Percentiles rank a stretch among this genome's conserved stretches.
Conservation (phyloP, 768 basidiomycete species). For the Psilocybe cyanescens region DNA sequence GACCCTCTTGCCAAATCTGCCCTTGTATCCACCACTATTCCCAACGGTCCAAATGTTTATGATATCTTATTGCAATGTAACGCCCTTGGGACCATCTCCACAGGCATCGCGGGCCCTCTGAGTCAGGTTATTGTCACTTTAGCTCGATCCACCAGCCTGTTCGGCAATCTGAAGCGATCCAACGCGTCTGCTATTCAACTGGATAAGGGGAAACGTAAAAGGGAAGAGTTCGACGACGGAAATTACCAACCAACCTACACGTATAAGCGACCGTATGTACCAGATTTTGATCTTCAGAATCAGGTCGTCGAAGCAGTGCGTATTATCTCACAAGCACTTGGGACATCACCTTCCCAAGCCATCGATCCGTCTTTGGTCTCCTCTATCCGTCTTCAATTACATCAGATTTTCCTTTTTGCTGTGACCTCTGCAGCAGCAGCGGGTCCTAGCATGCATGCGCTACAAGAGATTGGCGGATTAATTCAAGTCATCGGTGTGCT, state of each 20-base stretch:
- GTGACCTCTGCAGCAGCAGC: conserved; percentile 66
- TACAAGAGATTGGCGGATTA: conserved; percentile 81
- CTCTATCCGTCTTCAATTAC: conserved; percentile 73
- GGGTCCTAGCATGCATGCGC: conserved; percentile 54
- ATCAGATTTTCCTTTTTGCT: conserved; percentile 79
- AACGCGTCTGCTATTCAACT: conserved; percentile 64
- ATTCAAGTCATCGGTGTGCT: conserved; percentile 84
- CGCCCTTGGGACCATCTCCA: conserved; percentile 49
- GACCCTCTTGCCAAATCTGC: conserved; percentile 60
- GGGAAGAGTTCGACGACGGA: conserved; percentile 54
- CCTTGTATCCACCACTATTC: conserved; percentile 55
- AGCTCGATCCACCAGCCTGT: conserved; percentile 67
- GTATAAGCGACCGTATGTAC: conserved; percentile 50
- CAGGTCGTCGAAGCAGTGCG: conserved; percentile 67
- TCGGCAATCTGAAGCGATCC: conserved; percentile 66
- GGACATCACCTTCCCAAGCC: conserved; percentile 40
- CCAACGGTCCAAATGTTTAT: conserved; percentile 58
- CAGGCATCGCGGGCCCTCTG: conserved; percentile 56
- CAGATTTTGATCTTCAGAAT: conserved; percentile 50
- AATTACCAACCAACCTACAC: conserved; percentile 29
- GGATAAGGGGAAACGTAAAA: conserved; percentile 78
- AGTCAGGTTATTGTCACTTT: conserved; percentile 67
- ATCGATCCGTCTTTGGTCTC: conserved; percentile 63
- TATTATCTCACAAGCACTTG: conserved; percentile 54
- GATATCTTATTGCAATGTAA: conserved; percentile 57